phyloP scores from a whole-genome alignment of 1,139 yeast species.

The Zygosaccharomyces pseudobailii region DNA sequence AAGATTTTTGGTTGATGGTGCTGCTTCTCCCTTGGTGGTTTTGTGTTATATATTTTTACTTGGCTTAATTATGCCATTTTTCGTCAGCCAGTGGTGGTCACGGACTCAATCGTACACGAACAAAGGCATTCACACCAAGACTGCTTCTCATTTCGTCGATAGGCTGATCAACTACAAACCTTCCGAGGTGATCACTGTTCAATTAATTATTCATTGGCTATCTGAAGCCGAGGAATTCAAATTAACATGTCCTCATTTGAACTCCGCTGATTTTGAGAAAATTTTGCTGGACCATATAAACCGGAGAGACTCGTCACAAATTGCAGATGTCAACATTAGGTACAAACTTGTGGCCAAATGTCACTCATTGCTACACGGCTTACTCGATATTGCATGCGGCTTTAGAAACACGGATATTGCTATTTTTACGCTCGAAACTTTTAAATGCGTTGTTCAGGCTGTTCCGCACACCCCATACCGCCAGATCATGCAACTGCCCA shows the following conservation, averaged over 20 bases:
- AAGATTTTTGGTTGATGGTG: conserved; percentile 81
- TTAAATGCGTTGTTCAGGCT: conserved; percentile 75
- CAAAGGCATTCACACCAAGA: conserved; percentile 73
- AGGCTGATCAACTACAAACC: conserved; percentile 71
- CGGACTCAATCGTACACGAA: conserved; percentile 76
- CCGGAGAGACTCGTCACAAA: conserved; percentile 40
- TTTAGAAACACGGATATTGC: conserved; percentile 72
- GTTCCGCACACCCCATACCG: conserved; percentile 54
- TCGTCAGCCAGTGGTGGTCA: conserved; percentile 90
- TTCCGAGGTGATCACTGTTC: conserved; percentile 59
- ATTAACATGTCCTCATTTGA: conserved; percentile 41
- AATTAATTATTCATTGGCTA: conserved; percentile 56
- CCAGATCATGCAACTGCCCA: conserved; percentile 78
- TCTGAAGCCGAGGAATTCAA: conserved; percentile 61
- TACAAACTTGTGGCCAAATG: conserved; percentile 57
- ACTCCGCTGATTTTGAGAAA: conserved; percentile 44
- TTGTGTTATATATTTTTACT: conserved; percentile 62
- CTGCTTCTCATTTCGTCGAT: conserved; percentile 71
- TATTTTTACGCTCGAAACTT: conserved; percentile 57
- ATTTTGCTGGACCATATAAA: conserved; percentile 55
- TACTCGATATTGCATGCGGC: conserved; percentile 74
- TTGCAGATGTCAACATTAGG: conserved; percentile 41
- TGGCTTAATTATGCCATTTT: conserved; percentile 70
- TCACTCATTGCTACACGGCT: conserved; percentile 64
- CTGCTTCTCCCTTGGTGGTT: conserved; percentile 62